These are phyloP conservation scores for Starmera amethionina DNA, from an alignment of 805 yeast genomes.

Conservation along the genomic window DNA sequence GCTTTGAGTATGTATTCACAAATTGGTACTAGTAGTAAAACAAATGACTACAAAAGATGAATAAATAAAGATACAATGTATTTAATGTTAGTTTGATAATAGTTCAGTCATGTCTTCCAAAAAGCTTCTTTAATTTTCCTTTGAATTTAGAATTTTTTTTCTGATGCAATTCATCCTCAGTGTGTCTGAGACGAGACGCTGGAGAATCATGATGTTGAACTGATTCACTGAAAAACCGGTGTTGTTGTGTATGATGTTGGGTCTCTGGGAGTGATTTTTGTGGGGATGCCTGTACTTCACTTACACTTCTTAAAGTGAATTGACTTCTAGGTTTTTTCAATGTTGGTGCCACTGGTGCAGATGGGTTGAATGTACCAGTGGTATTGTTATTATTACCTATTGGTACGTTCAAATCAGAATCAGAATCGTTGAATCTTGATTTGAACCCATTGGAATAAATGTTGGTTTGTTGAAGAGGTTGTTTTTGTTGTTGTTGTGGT, in stretches of 20 bases:
- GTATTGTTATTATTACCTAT: slow-evolving; percentile 6
- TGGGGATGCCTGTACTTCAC: slow-evolving; percentile 15
- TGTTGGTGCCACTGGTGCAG: slow-evolving; percentile 9
- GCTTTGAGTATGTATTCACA: no score
- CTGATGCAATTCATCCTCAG: slow-evolving; percentile 4
- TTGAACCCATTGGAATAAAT: slow-evolving; percentile 22
- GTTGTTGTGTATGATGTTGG: slow-evolving; percentile 7
- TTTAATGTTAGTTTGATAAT: no score
- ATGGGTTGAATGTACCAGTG: slow-evolving; percentile 5
- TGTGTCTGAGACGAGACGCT: slow-evolving; percentile 2
- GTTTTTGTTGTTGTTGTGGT: slow-evolving; percentile 6
- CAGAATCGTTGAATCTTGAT: slow-evolving; percentile 57
- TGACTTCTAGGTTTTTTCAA: slow-evolving; percentile 17
- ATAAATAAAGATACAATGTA: no score
- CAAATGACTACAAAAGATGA: no score
- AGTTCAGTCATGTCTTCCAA: slow-evolving; percentile 21
- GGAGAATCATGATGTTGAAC: slow-evolving; percentile 7
- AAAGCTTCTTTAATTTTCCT: slow-evolving; percentile 28
- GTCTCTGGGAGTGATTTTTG: slow-evolving; percentile 17
- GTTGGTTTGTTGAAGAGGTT: slow-evolving; percentile 4
- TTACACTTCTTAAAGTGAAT: slow-evolving; percentile 18
- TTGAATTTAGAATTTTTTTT: slow-evolving; percentile 24
- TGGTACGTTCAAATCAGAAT: slow-evolving; percentile 40
- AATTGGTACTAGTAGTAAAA: no score
- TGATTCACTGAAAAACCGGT: slow-evolving; percentile 20